Percentiles rank a stretch among this genome's conserved stretches.
Conservation (phyloP, 2,329 filamentous ascomycete genomes). For the Ophiostoma quercus region DNA sequence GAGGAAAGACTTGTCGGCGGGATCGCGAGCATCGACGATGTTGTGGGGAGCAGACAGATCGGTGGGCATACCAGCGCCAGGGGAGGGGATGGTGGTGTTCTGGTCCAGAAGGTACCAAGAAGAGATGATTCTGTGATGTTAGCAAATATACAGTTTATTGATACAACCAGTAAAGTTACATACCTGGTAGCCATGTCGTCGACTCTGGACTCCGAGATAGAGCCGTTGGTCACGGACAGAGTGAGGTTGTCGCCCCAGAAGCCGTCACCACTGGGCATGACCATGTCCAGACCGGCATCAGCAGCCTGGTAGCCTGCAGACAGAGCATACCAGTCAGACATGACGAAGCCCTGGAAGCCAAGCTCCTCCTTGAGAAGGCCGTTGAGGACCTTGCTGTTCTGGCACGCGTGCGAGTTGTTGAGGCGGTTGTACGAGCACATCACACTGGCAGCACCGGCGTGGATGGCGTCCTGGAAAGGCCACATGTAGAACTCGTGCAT, state of each 20-base stretch:
- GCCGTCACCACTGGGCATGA: conserved; percentile 50
- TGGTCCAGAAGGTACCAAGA: conserved; percentile 54
- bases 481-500: conserved; percentile 49
- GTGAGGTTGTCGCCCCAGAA: conserved; percentile 52
- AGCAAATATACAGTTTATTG: not conserved
- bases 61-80: conserved; percentile 48
- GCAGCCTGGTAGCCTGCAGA: conserved; percentile 58
- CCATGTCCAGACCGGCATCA: conserved; percentile 64
- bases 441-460: conserved; percentile 51
- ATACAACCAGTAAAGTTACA: conserved; percentile 16
- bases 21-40: conserved; percentile 51
- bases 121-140: conserved; percentile 38
- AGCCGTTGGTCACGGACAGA: conserved; percentile 55
- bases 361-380: conserved; percentile 57
- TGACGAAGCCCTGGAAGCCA: conserved; percentile 59
- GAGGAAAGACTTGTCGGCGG: conserved; percentile 39
- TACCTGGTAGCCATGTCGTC: conserved; percentile 31
- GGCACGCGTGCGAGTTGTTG: conserved; percentile 64
- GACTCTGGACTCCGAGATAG: conserved; percentile 50
- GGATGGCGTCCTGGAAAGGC: conserved; percentile 52
- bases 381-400: conserved; percentile 61
- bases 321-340: conserved; percentile 63
- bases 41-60: conserved; percentile 47
- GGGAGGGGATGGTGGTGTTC: conserved; percentile 42
- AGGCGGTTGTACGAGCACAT: conserved; percentile 63